These are phyloP conservation scores for Citrus sinensis DNA, from an alignment of 345 rosid genomes.

Conservation along the genomic window DNA sequence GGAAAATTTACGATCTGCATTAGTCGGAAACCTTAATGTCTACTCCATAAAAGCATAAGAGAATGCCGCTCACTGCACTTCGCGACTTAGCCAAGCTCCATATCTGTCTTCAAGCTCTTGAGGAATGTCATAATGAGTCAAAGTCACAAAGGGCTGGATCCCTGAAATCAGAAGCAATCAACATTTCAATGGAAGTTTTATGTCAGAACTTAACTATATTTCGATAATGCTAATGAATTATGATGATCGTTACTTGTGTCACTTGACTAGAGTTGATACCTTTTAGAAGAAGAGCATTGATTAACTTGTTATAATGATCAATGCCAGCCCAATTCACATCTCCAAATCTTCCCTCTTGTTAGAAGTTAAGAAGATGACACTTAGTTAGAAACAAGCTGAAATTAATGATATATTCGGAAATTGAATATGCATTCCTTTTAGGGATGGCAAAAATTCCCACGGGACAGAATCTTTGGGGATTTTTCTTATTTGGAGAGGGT, in stretches of 20 bases:
- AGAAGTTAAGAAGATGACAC: neutral
- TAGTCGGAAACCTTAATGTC: neutral
- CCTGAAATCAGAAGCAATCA: conserved; percentile 39
- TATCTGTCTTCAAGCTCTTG: conserved; percentile 71
- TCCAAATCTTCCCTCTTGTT: conserved; percentile 69
- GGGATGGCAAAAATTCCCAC: no score
- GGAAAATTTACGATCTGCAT: neutral
- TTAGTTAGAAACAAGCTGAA: neutral
- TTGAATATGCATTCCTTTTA: neutral
- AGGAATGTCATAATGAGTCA: conserved; percentile 72
- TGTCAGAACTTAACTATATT: neutral
- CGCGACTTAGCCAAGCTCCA: conserved; percentile 69
- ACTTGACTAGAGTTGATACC: conserved; percentile 27
- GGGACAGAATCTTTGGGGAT: no score
- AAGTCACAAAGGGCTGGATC: conserved; percentile 71
- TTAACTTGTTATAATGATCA: conserved; percentile 49
- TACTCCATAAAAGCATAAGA: neutral
- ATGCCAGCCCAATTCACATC: conserved; percentile 56
- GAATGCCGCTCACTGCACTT: conserved; percentile 41
- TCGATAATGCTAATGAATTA: no score
- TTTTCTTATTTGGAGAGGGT: accelerated
- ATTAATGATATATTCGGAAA: neutral
- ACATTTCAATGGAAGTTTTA: neutral
- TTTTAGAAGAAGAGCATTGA: conserved; percentile 46
- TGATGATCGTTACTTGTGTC: no score